These are phyloP conservation scores for Backusella macrospora DNA, from an alignment of 192 early-diverging fungal genomes.

Conservation along the genomic window DNA sequence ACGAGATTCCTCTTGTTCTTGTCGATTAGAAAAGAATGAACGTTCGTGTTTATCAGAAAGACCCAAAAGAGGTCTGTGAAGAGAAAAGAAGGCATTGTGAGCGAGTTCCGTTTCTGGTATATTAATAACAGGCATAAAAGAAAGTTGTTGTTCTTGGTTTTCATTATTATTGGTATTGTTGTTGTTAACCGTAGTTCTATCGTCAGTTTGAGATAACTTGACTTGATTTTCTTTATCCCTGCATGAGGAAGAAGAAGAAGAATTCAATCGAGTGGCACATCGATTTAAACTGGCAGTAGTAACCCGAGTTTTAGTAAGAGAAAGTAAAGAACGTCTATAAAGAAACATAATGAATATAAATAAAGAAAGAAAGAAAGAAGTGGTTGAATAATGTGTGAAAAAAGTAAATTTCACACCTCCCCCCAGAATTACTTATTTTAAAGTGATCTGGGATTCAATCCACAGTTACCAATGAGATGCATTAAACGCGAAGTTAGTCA, in stretches of 20 bases:
- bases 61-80: conserved; percentile 52
- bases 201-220: neutral
- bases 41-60: conserved; percentile 29
- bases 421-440: neutral
- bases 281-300: neutral
- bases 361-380: neutral
- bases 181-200: neutral
- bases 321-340: conserved; percentile 12
- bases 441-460: neutral
- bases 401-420: conserved; percentile 13
- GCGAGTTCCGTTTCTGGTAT: conserved; percentile 53
- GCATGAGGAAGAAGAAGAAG: conserved; percentile 6
- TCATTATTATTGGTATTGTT: neutral
- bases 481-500: neutral
- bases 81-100: conserved; percentile 61
- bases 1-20: conserved; percentile 9
- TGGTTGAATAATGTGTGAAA: neutral
- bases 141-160: neutral
- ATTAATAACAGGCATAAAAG: conserved; percentile 26
- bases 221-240: conserved; percentile 5
- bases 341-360: conserved; percentile 3
- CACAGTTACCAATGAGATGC: neutral
- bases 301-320: neutral
- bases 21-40: conserved; percentile 10
- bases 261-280: neutral